A percentile compares a stretch with the other conserved stretches of the same genome.
These are phyloP conservation scores for Ottelia alismoides DNA, from an alignment of 106 monocot genomes.

Conservation along the genomic window DNA sequence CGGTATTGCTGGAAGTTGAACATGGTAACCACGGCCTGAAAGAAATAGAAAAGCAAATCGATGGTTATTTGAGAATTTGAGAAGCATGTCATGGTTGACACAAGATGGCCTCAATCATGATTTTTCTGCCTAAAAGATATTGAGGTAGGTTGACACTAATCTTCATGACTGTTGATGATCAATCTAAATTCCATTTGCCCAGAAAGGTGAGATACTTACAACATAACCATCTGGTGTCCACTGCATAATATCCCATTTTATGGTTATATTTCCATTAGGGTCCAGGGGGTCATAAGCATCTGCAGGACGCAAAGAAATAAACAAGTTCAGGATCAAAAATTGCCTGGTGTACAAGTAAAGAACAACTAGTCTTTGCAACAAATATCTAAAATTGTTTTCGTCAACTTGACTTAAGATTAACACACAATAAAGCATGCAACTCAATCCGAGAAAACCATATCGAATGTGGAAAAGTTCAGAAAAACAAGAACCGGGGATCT, in stretches of 20 bases:
- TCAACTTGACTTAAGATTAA: conserved; percentile 1
- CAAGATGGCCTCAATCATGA: too few relatives aligned
- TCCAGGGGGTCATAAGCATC: conserved; percentile 83
- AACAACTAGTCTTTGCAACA: too few relatives aligned
- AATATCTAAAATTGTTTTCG: background rate
- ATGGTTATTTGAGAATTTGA: too few relatives aligned
- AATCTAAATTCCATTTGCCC: too few relatives aligned
- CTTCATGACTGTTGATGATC: too few relatives aligned
- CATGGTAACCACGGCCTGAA: conserved; percentile 63
- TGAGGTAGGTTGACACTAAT: too few relatives aligned
- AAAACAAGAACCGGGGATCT: too few relatives aligned
- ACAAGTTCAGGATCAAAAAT: background rate
- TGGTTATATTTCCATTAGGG: conserved; percentile 88
- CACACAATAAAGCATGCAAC: background rate
- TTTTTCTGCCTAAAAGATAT: too few relatives aligned
- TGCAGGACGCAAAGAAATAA: conserved; percentile 20
- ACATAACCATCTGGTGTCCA: conserved; percentile 94
- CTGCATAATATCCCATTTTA: conserved; percentile 81
- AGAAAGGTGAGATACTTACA: conserved; percentile 44
- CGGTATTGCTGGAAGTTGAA: conserved; percentile 75
- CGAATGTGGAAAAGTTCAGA: too few relatives aligned
- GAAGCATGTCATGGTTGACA: too few relatives aligned
- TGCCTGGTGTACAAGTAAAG: too few relatives aligned
- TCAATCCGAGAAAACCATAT: background rate
- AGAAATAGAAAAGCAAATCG: too few relatives aligned